phyloP scores from a whole-genome alignment of 495 filamentous ascomycete genomes.

The Hyaloscypha hepaticicola region DNA sequence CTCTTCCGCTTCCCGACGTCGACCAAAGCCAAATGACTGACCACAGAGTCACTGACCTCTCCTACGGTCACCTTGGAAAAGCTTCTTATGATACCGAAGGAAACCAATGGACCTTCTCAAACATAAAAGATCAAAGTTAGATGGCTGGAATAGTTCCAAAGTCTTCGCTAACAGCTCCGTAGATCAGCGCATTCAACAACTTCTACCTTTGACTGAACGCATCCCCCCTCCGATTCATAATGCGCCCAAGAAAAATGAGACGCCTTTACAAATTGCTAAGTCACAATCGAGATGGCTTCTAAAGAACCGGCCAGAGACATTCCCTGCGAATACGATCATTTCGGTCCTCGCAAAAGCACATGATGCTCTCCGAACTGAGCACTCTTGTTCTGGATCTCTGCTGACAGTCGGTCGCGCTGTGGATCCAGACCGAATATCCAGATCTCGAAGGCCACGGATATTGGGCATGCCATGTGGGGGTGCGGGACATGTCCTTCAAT shows the following conservation, averaged over 20 bases:
- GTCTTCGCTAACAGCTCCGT: conserved; percentile 1
- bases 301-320: conserved; percentile 22
- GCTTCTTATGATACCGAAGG: conserved; percentile 52
- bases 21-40: conserved; percentile 60
- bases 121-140: conserved; percentile 7
- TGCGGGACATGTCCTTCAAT: conserved; percentile 49
- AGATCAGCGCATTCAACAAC: conserved; percentile 25
- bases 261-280: background rate
- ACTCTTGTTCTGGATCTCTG: conserved; percentile 12
- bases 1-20: conserved; percentile 27
- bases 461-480: conserved; percentile 50
- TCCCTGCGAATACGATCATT: conserved; percentile 18
- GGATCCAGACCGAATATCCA: conserved; percentile 9
- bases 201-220: conserved; percentile 23
- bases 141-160: background rate
- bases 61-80: conserved; percentile 65
- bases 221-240: conserved; percentile 18
- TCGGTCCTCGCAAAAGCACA: background rate
- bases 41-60: conserved; percentile 49
- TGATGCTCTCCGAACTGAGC: background rate
- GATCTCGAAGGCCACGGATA: conserved; percentile 28
- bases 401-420: conserved; percentile 14
- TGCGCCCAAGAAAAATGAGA: background rate
- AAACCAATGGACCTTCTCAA: conserved; percentile 57
- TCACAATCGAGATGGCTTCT: conserved; percentile 26